These are phyloP conservation scores for Oryza meyeriana DNA, from an alignment of 176 grass and related monocot species.

Conservation along the genomic window DNA sequence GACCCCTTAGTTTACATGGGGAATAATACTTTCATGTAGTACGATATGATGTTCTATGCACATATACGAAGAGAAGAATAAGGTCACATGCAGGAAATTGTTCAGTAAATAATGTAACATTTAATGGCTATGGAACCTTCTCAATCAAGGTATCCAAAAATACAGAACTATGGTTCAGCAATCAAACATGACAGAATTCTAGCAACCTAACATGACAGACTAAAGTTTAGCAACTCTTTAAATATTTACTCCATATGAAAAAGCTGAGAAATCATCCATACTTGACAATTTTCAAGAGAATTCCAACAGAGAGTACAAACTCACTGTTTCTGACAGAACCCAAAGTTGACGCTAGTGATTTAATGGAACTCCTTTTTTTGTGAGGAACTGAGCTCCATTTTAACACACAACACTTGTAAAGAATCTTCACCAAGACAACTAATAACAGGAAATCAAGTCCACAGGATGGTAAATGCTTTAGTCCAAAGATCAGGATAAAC, in stretches of 20 bases:
- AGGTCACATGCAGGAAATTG: neutral
- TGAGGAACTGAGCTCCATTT: neutral
- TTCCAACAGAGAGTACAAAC: neutral
- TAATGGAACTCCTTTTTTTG: neutral
- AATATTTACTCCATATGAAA: neutral
- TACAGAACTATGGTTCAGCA: neutral
- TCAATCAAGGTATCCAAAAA: neutral
- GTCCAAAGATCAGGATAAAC: neutral
- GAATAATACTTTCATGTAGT: too few species aligned
- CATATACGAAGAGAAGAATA: neutral
- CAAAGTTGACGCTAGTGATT: neutral
- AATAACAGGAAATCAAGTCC: neutral
- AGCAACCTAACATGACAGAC: neutral
- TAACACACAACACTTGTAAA: neutral
- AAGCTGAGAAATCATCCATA: neutral
- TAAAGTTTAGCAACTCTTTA: neutral
- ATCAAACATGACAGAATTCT: neutral
- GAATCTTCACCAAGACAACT: neutral
- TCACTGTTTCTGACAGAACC: neutral
- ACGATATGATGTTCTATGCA: neutral
- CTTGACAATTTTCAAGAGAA: neutral
- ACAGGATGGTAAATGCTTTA: neutral
- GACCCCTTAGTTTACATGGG: neutral
- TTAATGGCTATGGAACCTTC: neutral
- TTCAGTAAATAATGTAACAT: neutral